Evolutionary conservation across 2,329 filamentous ascomycete genomes (phyloP), one percentile per base, ranked within the genome.

Genomic region (Amauroascus verrucosus): DNA sequence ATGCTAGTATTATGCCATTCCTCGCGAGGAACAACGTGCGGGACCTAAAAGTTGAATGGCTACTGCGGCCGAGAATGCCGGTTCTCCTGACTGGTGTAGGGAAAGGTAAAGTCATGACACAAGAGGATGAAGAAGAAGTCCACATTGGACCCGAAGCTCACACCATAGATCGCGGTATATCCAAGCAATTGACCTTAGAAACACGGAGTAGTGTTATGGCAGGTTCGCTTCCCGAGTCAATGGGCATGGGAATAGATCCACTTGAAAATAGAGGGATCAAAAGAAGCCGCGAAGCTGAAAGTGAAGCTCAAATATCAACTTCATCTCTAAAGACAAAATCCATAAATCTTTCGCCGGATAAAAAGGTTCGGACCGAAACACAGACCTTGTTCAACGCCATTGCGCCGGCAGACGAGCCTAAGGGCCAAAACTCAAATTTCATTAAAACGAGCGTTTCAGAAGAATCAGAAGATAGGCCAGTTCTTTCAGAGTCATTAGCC

Each of bases 1-100:
- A 82, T 56, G 77, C 85, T 26, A 93, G 84, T 65, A 84, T 95
- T 46, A 70, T 95, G 46, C 90, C 91, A 0, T 86, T 95, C 61
- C 72, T 96, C 24, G 79, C 82, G 6, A 78, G 82, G 52, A 77
- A 80, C 48, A 86, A 82, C 61, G 75, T 82, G 0, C 67, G 76
- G 9, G 79, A 84, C 48, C 74, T 79, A 54, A 78, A 77, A 14
- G 80, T 93, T 1, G 90, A 96, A 68, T 77, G 85, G 8, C 67
- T 96, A 53, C 74, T 79, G 20, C 67, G 75, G 50, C 77, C 77
- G 11, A 69, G 76, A 41, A 75, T 78, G 73, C 75, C 77, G 1
- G 64, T 75, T 11, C 32, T 72, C 51, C 63, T 67, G 54, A 55
- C 50, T 13, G 65, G 63, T 43, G 57, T 56, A 1, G 60, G 60